Evolutionary conservation across 2,329 filamentous ascomycete genomes (phyloP), one percentile per base, ranked within the genome.

Genomic region (Colletotrichum eremochloae): DNA sequence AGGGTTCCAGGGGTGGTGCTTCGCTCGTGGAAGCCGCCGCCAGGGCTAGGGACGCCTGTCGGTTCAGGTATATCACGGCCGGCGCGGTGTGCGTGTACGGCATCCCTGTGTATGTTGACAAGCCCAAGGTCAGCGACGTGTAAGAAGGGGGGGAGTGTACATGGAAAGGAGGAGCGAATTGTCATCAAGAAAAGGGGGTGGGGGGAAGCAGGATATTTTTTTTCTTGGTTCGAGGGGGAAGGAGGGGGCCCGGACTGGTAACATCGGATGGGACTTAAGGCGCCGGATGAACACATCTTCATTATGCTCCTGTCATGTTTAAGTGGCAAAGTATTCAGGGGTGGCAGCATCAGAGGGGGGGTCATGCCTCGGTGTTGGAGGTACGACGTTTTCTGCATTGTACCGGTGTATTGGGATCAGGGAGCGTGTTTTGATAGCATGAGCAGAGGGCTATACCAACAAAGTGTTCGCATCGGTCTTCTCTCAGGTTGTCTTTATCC

Each of bases 51-150:
- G 88, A 89, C 72, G 92, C 91, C n/a, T 98, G 96, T 83, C 91
- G 94, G 76, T 89, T 99, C 83, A 90, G 90, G 80, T 98, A 97
- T 84, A 84, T 99, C 76, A 99, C 97, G 77, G 96, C 95, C 0
- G 96, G 96, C 14, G 95, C 96, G 48, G 94, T 96, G 33, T 95
- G 96, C 75, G 92, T 98, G 65, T 99, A 98, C 84, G 96, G 96
- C 20, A 92, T 99, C 79, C 96, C 96, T 40, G 94, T 97, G 74
- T 98, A 95, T 82, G 86, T 97, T 75, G 83, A 81, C 60, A 78
- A 78, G 72, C 78, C 74, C 65, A 58, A 72, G 58, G 58, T n/a
- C 69, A 46, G 58, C 2, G 44, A 29, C 44, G 57, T 52, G 11
- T 68, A 42, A 68, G 7, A 8, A 14, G 52, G 33, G 5, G 6